Evolutionary conservation across 228 moss, liverwort and hornwort genomes (phyloP), one percentile per base, ranked within the genome.

Genomic region (Sphagnum fallax): DNA sequence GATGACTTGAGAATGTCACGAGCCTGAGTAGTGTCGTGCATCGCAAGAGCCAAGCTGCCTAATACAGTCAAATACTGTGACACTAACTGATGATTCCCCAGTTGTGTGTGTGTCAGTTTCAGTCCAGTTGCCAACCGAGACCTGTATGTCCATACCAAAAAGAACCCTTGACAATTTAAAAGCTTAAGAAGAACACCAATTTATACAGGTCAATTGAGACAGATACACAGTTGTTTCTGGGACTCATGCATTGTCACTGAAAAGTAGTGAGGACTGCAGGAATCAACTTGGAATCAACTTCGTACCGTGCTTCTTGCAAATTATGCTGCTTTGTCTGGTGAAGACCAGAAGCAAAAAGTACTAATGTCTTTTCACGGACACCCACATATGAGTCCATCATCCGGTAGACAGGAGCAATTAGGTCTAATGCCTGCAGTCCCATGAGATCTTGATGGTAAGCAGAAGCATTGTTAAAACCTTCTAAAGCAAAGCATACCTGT

Each of bases 1-100:
- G 98, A 90, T 47, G 98, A 94, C 67, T 91, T 91, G 6, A 98
- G 87, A 68, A 98, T 98, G 74, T 90, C 93, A 67, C 82, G 87
- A 65, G 98, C 98, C 81, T 93, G 91, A 66, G 80, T 87, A 55
- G 87, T 88, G 68, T 98, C 98, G 72, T 88, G 87, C 86, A 89
- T 82, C 61, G 81, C 70, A 64, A 83, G 80, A 66, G 98, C 94
- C 75, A 98, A 81, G 73, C 79, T 87, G 58, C 94, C 98, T 63
- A 97, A 78, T 63, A 98, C 87, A 52, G 92, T 92, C 60, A 98
- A 78, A 72, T 87, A 98, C 75, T 98, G 94, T 62, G 94, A 91
- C 50, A 98, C 80, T 67, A 98, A 80, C 61, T 94, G 98, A 77
- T 98, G 93, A 66, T 98, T 98, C 52, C 92, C 91, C 62, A 98